Evolutionary conservation across 306 rosid species (phyloP).

Genomic region (Lithocarpus polystachyus): DNA sequence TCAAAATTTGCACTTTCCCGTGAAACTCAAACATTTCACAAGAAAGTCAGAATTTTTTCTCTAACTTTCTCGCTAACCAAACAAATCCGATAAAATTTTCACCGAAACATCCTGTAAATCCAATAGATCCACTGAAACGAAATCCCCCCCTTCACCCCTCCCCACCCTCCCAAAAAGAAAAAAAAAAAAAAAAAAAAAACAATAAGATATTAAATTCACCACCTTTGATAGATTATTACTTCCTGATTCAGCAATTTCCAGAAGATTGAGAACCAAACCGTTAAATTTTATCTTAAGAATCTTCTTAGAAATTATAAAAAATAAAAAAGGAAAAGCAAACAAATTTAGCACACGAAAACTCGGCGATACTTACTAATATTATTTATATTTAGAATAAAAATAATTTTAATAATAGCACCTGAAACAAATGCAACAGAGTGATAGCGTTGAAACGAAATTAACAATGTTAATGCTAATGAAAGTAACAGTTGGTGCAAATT

Average conservation of each 20-base stretch:
- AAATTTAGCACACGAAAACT: neutral
- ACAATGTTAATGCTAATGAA: neutral
- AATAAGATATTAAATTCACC: neutral
- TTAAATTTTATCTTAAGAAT: neutral
- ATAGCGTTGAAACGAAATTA: neutral
- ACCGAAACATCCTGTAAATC: neutral
- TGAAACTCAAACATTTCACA: neutral
- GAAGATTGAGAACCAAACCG: neutral
- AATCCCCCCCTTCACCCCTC: too few species aligned
- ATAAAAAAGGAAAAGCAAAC: neutral
- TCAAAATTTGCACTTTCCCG: neutral
- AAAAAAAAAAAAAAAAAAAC: neutral
- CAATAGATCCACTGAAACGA: neutral
- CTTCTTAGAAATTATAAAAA: neutral
- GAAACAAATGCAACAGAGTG: constrained; percentile 5
- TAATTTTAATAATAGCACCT: neutral
- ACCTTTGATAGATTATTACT: neutral
- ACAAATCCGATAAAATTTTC: neutral
- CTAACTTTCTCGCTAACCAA: neutral
- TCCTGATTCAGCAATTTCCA: neutral
- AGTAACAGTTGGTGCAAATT: too few species aligned
- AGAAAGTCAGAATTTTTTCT: neutral
- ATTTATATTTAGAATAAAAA: neutral
- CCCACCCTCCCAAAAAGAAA: rapidly evolving
- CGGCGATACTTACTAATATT: too few species aligned